A percentile compares a stretch with the other conserved stretches of the same genome.
Evolutionary conservation across 2,329 filamentous ascomycete species (phyloP).

Genomic region (Trichoderma sp.): DNA sequence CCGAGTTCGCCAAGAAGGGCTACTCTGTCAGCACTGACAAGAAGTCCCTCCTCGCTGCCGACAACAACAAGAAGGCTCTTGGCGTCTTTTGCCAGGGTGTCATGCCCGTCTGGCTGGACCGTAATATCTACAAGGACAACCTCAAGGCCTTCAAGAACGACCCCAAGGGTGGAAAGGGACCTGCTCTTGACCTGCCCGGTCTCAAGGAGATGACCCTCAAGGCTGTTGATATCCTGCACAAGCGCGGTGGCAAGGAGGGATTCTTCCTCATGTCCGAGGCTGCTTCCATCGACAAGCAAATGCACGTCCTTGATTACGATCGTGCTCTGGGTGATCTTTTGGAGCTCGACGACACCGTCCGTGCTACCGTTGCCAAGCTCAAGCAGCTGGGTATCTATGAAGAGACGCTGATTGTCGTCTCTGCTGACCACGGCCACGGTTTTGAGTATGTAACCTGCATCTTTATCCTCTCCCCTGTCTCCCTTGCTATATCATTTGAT

Average conservation of each 20-base stretch:
- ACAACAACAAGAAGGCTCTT: constrained; percentile 61
- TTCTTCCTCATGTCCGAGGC: constrained; percentile 89
- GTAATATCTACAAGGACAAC: constrained; percentile 75
- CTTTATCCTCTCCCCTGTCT: no score
- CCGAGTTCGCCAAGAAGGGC: constrained; percentile 67
- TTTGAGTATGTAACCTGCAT: constrained; percentile 54
- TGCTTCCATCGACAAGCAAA: constrained; percentile 84
- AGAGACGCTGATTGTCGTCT: constrained; percentile 75
- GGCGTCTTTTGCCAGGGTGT: constrained; percentile 75
- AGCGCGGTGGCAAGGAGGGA: constrained; percentile 63
- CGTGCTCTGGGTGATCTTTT: constrained; percentile 80
- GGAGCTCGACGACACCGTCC: constrained; percentile 80
- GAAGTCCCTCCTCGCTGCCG: constrained; percentile 60
- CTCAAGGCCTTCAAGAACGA: constrained; percentile 63
- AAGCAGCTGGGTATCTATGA: constrained; percentile 63
- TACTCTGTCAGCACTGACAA: constrained; percentile 74
- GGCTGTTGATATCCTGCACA: constrained; percentile 74
- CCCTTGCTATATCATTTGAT: not conserved
- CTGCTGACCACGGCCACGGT: constrained; percentile 85
- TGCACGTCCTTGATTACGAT: constrained; percentile 83
- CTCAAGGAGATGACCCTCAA: constrained; percentile 90
- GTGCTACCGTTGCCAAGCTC: constrained; percentile 70
- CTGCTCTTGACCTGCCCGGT: constrained; percentile 73
- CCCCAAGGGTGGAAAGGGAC: constrained; percentile 60
- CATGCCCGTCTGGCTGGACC: constrained; percentile 82